Conservation (phyloP, 1,284 basidiomycete genomes). For the Heterobasidion parviporum region DNA sequence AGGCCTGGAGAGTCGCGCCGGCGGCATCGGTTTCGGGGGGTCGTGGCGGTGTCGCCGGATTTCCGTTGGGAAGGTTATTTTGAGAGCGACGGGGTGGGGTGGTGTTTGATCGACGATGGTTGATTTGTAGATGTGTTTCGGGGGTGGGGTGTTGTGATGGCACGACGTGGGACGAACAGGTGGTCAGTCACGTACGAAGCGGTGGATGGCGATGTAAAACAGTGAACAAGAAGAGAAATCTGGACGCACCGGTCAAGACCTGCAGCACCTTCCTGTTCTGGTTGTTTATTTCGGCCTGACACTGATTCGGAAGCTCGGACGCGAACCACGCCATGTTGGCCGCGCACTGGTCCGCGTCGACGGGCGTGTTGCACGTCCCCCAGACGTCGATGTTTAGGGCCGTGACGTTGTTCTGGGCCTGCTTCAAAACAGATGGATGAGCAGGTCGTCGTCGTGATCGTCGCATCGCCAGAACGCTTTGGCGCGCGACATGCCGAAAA, state of each 20-base stretch:
- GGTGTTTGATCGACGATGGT: not conserved
- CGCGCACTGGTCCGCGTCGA: slow-evolving; percentile 38
- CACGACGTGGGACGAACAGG: too few species aligned
- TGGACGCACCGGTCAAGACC: slow-evolving; percentile 42
- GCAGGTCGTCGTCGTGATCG: not conserved
- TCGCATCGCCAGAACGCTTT: not conserved
- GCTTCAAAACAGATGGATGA: slow-evolving; percentile 10
- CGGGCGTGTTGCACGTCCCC: slow-evolving; percentile 69
- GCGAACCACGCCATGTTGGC: slow-evolving; percentile 59
- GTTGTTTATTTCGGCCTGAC: slow-evolving; percentile 42
- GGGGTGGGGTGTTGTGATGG: not conserved
- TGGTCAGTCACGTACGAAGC: not conserved
- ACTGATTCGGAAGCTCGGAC: slow-evolving; percentile 34
- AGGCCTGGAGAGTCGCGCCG: slow-evolving; percentile 32
- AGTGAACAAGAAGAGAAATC: not conserved
- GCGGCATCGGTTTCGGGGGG: not conserved
- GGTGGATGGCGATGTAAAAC: not conserved
- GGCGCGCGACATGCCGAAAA: not conserved
- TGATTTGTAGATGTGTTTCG: not conserved
- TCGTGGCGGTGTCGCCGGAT: too few species aligned
- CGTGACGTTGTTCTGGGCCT: slow-evolving; percentile 59
- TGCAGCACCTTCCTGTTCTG: slow-evolving; percentile 39
- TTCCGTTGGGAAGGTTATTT: too few species aligned
- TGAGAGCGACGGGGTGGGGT: not conserved
- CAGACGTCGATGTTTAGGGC: slow-evolving; percentile 62